Base-by-base conservation (phyloP, 805 yeast species). In the Cyberlindnera veronae region DNA sequence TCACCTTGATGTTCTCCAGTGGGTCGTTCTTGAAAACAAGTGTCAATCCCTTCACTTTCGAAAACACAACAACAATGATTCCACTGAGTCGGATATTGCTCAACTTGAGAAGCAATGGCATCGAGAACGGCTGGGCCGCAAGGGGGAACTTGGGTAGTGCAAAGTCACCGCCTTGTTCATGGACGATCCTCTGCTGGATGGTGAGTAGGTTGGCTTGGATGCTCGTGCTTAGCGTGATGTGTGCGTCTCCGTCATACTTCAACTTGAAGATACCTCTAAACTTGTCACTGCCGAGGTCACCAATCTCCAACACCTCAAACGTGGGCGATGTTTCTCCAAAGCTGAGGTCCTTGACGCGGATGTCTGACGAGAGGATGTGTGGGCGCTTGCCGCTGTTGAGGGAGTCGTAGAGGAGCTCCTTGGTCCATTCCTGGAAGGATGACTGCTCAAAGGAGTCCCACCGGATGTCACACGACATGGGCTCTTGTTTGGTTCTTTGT, bases 21-120 rank as follows among this genome's bases (percentile, higher is more conserved):
- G 96, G 96, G 61, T 88, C 96, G 61, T 88, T 88, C 51, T 90
- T 75, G 64, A 88, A 88, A 22, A 88, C 96, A 29, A 88, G 66
- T 0, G 96, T 88, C 41, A 88, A 70, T 1, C 96, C 96, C 55
- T 86, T 86, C 4, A 84, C 71, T 53, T 84, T 81, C 21, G 84
- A 77, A 58, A 84, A 88, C 4, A 88, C 96, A 46, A 87, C 78
- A 39, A 88, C 83, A 18, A 90, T 88, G 44, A 89, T 88, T 2
- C 95, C 93, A 41, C 81, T 76, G 38, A 88, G 69, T 51, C 73
- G 72, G 46, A 88, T 81, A 41, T 84, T 81, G 29, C 88, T 76
- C 39, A 88, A 66, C 29, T 82, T 81, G 52, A 88, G 68, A 56
- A 84, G 85, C 50, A 88, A 69, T 5, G 96, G 96, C 37, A 88